Evolutionary conservation across 192 early-diverging fungal species (phyloP).

Genomic region (Umbelopsis sp.): DNA sequence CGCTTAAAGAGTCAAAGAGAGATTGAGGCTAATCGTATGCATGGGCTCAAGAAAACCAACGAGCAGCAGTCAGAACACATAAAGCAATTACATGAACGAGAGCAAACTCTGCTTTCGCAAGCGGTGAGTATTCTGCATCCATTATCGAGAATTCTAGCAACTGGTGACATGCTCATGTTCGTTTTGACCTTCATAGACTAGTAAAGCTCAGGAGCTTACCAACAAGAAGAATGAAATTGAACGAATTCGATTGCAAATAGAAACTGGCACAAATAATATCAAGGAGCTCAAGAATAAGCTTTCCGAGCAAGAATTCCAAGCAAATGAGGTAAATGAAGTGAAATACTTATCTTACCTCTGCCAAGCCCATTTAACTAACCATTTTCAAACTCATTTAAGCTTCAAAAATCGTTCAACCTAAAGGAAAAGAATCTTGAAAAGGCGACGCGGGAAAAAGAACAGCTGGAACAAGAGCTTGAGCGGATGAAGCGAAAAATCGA

Average conservation of each 20-base stretch:
- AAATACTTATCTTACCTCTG: background rate
- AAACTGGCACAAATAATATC: conserved; percentile 8
- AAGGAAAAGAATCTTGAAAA: conserved; percentile 60
- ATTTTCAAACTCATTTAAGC: conserved; percentile 34
- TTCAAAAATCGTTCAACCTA: conserved; percentile 62
- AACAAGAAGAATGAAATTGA: conserved; percentile 26
- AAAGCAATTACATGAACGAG: conserved; percentile 76
- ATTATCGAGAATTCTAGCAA: background rate
- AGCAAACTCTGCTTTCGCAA: conserved; percentile 68
- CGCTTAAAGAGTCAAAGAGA: conserved; percentile 72
- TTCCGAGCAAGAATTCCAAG: background rate
- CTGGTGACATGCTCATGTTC: background rate
- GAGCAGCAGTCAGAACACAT: conserved; percentile 88
- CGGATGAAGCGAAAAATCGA: conserved; percentile 65
- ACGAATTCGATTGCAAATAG: conserved; percentile 11
- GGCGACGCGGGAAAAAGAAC: conserved; percentile 57
- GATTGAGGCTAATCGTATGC: conserved; percentile 60
- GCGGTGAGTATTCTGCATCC: conserved; percentile 45
- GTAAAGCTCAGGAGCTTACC: conserved; percentile 2
- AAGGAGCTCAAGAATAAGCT: conserved; percentile 17
- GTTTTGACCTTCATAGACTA: background rate
- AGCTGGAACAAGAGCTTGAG: conserved; percentile 61
- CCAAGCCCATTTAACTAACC: background rate
- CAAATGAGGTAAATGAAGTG: background rate
- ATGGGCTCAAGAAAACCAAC: conserved; percentile 71